Percentiles rank a stretch among this genome's conserved stretches.
Conservation (phyloP, 2,329 filamentous ascomycete species). For the Calonectria pauciramosa region DNA sequence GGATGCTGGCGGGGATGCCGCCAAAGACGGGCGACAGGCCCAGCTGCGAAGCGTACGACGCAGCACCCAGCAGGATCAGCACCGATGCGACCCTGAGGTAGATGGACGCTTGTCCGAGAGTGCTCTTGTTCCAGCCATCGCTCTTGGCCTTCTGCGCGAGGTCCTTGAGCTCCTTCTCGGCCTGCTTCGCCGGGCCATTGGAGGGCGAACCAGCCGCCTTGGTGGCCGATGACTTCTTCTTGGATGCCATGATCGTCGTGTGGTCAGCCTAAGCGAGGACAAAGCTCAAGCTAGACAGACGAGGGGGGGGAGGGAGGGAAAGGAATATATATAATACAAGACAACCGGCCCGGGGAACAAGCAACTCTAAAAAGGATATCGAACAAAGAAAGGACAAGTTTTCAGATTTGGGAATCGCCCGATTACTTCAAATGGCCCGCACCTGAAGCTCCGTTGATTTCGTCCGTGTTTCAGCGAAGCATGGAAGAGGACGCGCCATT, state of each 20-base stretch:
- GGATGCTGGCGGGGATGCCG: constrained; percentile 80
- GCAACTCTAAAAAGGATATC: not conserved
- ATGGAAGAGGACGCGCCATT: constrained; percentile 24
- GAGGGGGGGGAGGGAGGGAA: not conserved
- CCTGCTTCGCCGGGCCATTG: constrained; percentile 63
- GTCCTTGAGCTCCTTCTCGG: constrained; percentile 66
- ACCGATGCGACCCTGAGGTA: constrained; percentile 52
- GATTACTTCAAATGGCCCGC: constrained; percentile 49
- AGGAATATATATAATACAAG: constrained; percentile 29
- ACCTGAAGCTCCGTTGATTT: constrained; percentile 47
- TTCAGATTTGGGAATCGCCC: constrained; percentile 16
- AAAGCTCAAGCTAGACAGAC: constrained; percentile 1
- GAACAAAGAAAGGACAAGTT: constrained; percentile 13
- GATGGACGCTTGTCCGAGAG: constrained; percentile 54
- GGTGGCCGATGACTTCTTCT: constrained; percentile 34
- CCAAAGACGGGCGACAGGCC: constrained; percentile 91
- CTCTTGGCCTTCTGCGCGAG: constrained; percentile 61
- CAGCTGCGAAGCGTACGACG: constrained; percentile 79
- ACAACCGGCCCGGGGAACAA: not conserved
- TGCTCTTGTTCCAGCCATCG: constrained; percentile 50
- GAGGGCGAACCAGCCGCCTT: constrained; percentile 43
- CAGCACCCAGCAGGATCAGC: constrained; percentile 63
- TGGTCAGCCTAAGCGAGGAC: constrained; percentile 13
- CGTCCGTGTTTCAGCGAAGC: constrained; percentile 31
- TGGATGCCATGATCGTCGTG: constrained; percentile 38